Base-by-base conservation (phyloP, 1,139 yeast genomes). In the Saccharomyces pastorianus region DNA sequence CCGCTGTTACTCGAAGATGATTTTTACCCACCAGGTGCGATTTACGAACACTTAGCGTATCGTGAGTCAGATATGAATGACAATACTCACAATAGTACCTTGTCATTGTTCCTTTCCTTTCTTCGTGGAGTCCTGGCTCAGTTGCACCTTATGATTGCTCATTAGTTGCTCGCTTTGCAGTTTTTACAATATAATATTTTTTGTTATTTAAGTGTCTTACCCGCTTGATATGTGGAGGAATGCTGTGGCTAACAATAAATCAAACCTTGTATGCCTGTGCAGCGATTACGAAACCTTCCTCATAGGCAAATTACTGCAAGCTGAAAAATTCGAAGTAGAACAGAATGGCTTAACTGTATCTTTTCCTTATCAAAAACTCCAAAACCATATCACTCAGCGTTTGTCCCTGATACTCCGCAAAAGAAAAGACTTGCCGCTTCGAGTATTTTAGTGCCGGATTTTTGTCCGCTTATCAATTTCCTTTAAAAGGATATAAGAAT, bases 21-120 rank as follows among this genome's bases (percentile, higher is more conserved):
- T 87, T 85, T 64, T 82, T 81, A 13, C 98, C 98, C 50, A 80
- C 74, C 51, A 88, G 72, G 70, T 91, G 98, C 47, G 91, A 84
- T 65, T 86, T 84, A 47, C 96, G 74, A 53, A 90, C 97, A 72
- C 95, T 86, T 67, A 83, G 76, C 31, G 96, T 86, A 70, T 89
- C 96, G 66, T 90, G 97, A 1, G 96, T 90, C 57, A 90, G 75
- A 64, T 86, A 85, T 26, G 90, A 82, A 70, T 84, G 84, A 69
- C 97, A 90, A 67, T 89, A 90, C 64, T 87, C 95, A 71, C 97
- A 90, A 71, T 85, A 87, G 69, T 84, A 86, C 25, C 75, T 63
- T 4, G 70, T 74, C 76, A 73, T 73, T 14, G 25, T 13, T 8
- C 3, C 2, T 6, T 6, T 38, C 13, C 9, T 17, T n/a, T 20